Conservation (phyloP, 1,284 basidiomycete species). For the Bjerkandera adusta region DNA sequence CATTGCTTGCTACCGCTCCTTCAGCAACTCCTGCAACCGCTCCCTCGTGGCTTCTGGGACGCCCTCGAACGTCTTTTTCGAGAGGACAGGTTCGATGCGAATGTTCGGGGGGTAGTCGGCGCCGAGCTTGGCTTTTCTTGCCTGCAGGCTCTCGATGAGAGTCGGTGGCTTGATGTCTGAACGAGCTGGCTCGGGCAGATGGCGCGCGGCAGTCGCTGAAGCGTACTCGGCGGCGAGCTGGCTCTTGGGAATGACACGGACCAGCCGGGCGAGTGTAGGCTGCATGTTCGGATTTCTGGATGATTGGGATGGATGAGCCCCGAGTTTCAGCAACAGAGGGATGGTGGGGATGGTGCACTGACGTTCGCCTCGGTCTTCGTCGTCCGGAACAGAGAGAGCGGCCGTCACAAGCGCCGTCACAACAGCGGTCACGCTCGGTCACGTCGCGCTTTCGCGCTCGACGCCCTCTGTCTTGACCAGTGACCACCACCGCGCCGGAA, state of each 20-base stretch:
- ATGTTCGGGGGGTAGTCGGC: constrained; percentile 40
- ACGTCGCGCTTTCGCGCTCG: too few relatives aligned
- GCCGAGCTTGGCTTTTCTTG: constrained; percentile 37
- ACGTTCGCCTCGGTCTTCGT: neutral
- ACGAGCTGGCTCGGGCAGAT: constrained; percentile 23
- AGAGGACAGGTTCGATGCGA: constrained; percentile 41
- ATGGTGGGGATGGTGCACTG: neutral
- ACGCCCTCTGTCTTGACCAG: neutral
- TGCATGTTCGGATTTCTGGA: constrained; percentile 26
- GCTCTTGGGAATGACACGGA: constrained; percentile 40
- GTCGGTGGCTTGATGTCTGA: constrained; percentile 29
- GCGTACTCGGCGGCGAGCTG: constrained; percentile 21
- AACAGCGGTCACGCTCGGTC: too few relatives aligned
- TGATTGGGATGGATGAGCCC: neutral
- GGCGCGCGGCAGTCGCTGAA: constrained; percentile 26
- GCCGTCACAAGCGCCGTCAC: neutral
- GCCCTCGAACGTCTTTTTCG: constrained; percentile 35
- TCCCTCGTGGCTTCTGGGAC: constrained; percentile 33
- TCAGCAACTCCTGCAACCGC: constrained; percentile 37
- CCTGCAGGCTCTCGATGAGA: constrained; percentile 39
- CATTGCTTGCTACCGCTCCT: constrained; percentile 30
- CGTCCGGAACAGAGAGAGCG: neutral
- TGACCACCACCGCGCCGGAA: neutral
- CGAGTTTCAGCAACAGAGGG: neutral
- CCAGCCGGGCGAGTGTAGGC: constrained; percentile 34